Base-by-base conservation (phyloP, 805 yeast genomes). In the Cyberlindnera maritima region DNA sequence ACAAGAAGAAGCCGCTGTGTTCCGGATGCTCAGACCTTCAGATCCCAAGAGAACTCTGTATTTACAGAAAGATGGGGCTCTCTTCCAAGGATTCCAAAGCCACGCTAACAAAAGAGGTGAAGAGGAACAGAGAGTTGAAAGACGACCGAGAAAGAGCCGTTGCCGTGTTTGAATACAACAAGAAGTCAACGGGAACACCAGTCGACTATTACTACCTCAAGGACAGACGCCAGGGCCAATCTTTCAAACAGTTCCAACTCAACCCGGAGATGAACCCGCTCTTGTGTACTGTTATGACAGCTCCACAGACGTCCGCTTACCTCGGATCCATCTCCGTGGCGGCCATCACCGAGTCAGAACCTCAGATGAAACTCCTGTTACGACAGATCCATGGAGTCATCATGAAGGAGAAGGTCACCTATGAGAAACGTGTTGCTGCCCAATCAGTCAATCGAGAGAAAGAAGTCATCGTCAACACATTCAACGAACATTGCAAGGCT, bases 241-340 rank as follows among this genome's bases (percentile, higher is more conserved):
- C 45, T 2, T 38, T 26, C 36, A 49, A 49, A 28, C 46, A 43
- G 40, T 43, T 52, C 31, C 53, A 52, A 32, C 41, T 52, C 23
- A 52, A 52, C 36, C 51, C 53, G 9, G 51, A 52, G 41, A 49
- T 47, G 49, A 52, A 49, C 39, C 56, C 56, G 4, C 18, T 52
- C 23, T 21, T 52, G 15, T 44, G 53, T 15, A 52, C 56, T 2
- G 50, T 49, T 4, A 43, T 49, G 51, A 42, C 46, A 3, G 43
- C 49, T 7, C 44, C 48, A 2, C 51, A 48, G 20, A 38, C 50
- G 1, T 18, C 38, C 3, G 52, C 56, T 3, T 52, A 52, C 26
- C 46, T 52, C 18, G 56, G 56, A 2, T 52, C 56, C 23, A 49
- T 47, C n/a, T 52, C 56, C 3, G 51, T 52, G 2, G 49, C 51